These are phyloP conservation scores for Hypoxylon lenormandii DNA, from an alignment of 495 filamentous ascomycete species.

Conservation along the genomic window DNA sequence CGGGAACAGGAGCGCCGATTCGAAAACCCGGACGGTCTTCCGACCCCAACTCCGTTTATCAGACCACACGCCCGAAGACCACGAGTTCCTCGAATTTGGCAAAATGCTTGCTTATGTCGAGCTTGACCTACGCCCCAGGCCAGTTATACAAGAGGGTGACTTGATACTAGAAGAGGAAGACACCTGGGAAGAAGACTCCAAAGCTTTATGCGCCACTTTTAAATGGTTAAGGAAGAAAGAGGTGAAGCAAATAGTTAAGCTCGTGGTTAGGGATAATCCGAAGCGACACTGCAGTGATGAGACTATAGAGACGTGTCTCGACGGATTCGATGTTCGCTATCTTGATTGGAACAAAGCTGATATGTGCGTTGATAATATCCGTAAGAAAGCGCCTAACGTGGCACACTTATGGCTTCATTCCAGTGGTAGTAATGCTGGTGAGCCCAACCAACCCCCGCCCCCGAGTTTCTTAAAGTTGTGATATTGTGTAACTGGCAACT, in stretches of 20 bases:
- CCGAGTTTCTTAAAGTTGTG: slow-evolving; percentile 41
- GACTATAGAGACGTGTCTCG: slow-evolving; percentile 51
- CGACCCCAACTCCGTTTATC: slow-evolving; percentile 20
- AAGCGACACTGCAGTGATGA: slow-evolving; percentile 49
- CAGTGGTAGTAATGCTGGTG: slow-evolving; percentile 51
- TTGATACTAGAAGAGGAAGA: slow-evolving; percentile 7
- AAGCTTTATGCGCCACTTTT: slow-evolving; percentile 26
- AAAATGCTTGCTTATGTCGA: slow-evolving; percentile 30
- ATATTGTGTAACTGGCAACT: slow-evolving; percentile 16
- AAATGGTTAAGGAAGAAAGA: slow-evolving; percentile 27
- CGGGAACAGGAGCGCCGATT: slow-evolving; percentile 27
- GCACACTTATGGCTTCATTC: slow-evolving; percentile 52
- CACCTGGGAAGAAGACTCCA: slow-evolving; percentile 27
- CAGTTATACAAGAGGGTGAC: background rate
- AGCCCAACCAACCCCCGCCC: background rate
- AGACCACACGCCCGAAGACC: slow-evolving; percentile 24
- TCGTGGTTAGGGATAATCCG: slow-evolving; percentile 24
- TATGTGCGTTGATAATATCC: slow-evolving; percentile 52
- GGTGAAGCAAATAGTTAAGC: slow-evolving; percentile 34
- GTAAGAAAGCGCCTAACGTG: slow-evolving; percentile 44
- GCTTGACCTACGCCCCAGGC: slow-evolving; percentile 16
- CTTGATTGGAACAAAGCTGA: slow-evolving; percentile 58
- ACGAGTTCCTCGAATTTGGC: slow-evolving; percentile 27
- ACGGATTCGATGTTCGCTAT: slow-evolving; percentile 47
- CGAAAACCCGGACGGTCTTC: slow-evolving; percentile 27